These are phyloP conservation scores for Acanthamoeba sp. DNA, from an alignment of 208 protist genomes.

Conservation along the genomic window DNA sequence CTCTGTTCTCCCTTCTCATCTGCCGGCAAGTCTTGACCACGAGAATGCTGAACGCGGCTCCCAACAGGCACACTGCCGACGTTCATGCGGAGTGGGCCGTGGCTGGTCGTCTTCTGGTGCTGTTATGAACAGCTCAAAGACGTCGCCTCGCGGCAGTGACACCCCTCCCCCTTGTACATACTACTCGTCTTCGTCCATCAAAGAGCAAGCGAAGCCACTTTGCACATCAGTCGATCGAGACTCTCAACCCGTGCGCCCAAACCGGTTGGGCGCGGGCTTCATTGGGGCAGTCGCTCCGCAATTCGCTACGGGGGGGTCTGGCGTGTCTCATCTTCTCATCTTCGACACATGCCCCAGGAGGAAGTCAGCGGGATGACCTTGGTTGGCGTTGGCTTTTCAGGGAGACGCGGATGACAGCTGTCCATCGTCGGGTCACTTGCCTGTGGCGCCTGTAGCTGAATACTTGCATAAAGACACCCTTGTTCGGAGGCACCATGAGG, in stretches of 20 bases:
- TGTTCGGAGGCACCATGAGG: neutral
- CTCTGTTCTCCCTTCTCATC: neutral
- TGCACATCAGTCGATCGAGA: too few species aligned
- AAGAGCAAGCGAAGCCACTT: too few species aligned
- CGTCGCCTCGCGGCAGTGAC: neutral
- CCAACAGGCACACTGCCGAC: slow-evolving; percentile 1
- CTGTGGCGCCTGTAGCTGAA: neutral
- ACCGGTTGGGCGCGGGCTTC: too few species aligned
- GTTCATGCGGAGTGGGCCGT: slow-evolving; percentile 27
- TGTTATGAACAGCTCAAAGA: slow-evolving; percentile 2
- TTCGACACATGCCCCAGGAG: too few species aligned
- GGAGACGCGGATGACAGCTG: neutral
- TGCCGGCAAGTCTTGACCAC: neutral
- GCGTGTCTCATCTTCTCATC: too few species aligned
- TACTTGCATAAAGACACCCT: neutral
- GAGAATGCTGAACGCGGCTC: neutral
- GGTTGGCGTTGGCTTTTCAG: neutral
- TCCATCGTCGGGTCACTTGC: neutral
- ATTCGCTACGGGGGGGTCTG: too few species aligned
- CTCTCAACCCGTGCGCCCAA: too few species aligned
- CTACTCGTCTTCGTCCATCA: too few species aligned
- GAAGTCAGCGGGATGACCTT: neutral
- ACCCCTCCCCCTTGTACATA: neutral
- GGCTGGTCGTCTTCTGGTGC: slow-evolving; percentile 20
- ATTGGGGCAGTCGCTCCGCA: too few species aligned